Evolutionary conservation across 1,139 yeast genomes (phyloP).

Genomic region (Pneumocystis oryctolagi): DNA sequence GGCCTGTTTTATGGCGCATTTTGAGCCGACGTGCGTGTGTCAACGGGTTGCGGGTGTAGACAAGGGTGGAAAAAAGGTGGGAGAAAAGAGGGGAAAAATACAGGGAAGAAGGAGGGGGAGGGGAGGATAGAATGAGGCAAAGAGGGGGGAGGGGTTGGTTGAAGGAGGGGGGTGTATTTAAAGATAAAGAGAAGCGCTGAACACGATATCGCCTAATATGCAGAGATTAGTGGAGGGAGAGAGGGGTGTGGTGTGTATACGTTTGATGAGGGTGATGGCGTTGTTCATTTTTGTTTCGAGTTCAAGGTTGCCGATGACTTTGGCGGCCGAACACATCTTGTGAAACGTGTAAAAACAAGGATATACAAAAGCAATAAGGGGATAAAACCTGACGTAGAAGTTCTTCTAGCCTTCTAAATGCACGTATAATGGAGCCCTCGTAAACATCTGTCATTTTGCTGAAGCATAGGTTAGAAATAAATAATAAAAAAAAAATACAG

Average conservation of each 20-base stretch:
- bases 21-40: too few species aligned
- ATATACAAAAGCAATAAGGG: not conserved
- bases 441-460: conserved; percentile 92
- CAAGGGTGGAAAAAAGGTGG: not conserved
- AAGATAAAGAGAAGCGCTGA: conserved; percentile 84
- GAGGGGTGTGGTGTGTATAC: not conserved
- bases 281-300: conserved; percentile 80
- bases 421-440: conserved; percentile 88
- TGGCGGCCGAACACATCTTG: conserved; percentile 42
- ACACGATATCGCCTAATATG: conserved; percentile 91
- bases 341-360: not conserved
- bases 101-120: not conserved
- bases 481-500: not conserved
- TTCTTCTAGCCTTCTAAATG: conserved; percentile 88
- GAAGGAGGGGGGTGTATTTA: conserved; percentile 14
- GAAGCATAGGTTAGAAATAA: not conserved
- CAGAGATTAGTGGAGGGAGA: conserved; percentile 39
- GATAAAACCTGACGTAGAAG: conserved; percentile 56
- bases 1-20: not conserved
- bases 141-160: not conserved
- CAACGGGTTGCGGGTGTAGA: not conserved
- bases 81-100: not conserved
- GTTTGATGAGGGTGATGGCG: conserved; percentile 25
- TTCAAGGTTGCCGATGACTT: conserved; percentile 77
- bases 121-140: not conserved